These are phyloP conservation scores for Coemansia asiatica DNA, from an alignment of 192 early-diverging fungal genomes.

Conservation along the genomic window DNA sequence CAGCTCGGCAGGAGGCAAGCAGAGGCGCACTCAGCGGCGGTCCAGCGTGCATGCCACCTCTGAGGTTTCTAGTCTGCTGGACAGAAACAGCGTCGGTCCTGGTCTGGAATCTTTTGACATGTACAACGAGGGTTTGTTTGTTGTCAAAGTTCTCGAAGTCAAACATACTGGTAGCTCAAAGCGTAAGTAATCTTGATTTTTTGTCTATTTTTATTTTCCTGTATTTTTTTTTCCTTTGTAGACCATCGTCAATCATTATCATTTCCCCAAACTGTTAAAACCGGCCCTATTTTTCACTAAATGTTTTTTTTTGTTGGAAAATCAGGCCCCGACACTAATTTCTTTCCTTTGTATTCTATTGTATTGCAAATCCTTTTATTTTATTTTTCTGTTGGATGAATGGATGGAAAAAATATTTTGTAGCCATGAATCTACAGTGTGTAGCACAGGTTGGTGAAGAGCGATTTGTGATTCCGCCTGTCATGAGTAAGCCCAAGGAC, in stretches of 20 bases:
- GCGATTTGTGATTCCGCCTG: conserved; percentile 49
- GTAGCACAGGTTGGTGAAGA: conserved; percentile 50
- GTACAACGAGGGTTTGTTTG: conserved; percentile 49
- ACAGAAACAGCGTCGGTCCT: background rate
- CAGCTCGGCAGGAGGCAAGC: conserved; percentile 47
- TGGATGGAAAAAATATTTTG: too few species aligned
- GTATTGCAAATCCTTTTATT: background rate
- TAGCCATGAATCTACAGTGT: conserved; percentile 53
- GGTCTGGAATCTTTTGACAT: conserved; percentile 7
- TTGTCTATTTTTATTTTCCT: conserved; percentile 6
- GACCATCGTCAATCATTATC: too few species aligned
- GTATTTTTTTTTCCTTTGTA: conserved; percentile 4
- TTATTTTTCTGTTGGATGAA: too few species aligned
- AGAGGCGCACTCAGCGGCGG: conserved; percentile 32
- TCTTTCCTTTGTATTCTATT: background rate
- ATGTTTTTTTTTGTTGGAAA: background rate
- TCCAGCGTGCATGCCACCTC: conserved; percentile 39
- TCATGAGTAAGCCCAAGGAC: conserved; percentile 31
- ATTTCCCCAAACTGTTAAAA: background rate
- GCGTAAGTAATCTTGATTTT: conserved; percentile 10
- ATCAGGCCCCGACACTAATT: background rate
- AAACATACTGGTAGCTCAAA: conserved; percentile 33
- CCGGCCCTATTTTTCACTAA: background rate
- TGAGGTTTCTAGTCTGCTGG: conserved; percentile 19
- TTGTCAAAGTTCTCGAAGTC: conserved; percentile 50